Base-by-base conservation (phyloP, 441 rosid species). In the Mallotus japonicus region DNA sequence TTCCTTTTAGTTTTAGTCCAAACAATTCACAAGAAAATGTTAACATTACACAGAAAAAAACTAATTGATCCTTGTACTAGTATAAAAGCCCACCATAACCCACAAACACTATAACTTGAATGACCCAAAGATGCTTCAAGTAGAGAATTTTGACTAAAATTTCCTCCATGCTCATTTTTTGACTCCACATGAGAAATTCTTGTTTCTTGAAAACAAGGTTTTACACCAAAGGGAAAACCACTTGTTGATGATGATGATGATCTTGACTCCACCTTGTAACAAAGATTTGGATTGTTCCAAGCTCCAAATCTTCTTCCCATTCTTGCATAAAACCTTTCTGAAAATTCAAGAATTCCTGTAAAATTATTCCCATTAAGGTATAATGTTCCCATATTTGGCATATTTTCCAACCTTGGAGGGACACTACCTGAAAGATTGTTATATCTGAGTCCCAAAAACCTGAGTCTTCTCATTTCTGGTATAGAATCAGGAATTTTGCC, bases 221-320 rank as follows among this genome's bases (percentile, higher is more conserved):
- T 77, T n/a, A 77, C 69, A 10, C 78, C 83, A 16, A n/a, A 19
- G 9, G 81, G 83, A 32, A 50, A 58, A 66, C 49, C 37, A 14
- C 13, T 32, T 12, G 59, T n/a, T n/a, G n/a, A n/a, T n/a, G n/a
- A 10, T 14, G 63, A 62, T 16, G 28, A 60, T 42, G 46, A 42
- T 42, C 8, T 8, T 5, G 46, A 46, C 16, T 62, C 73, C 3
- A 40, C 37, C 49, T 56, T 56, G 67, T 53, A 72, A 58, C 84
- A 76, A 15, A 83, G 73, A 51, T 67, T 68, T 19, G 82, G 80
- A 73, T 83, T 83, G 67, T 73, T 67, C 82, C 76, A 74, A 34
- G 77, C 86, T 2, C 74, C 61, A 71, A 83, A 83, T 2, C 76
- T 71, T 71, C 84, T 70, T 7, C 78, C 78, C 78, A 76, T 71